A percentile compares a stretch with the other conserved stretches of the same genome.
phyloP scores from a whole-genome alignment of 1,284 basidiomycete genomes.

The Trichosporon sp. region DNA sequence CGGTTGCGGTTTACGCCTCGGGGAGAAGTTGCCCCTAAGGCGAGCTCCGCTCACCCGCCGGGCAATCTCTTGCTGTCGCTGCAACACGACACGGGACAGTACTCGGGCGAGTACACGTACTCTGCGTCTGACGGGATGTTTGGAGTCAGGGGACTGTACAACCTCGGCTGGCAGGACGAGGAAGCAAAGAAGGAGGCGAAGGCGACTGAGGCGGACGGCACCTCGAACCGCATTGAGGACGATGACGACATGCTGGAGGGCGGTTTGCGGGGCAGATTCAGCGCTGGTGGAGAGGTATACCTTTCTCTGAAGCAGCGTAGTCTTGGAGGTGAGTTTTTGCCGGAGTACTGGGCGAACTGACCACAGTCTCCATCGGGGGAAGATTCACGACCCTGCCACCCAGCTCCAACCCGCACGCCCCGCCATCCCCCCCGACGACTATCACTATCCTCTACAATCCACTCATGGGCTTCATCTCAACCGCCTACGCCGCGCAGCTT shows the following conservation, averaged over 20 bases:
- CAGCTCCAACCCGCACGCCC: constrained; percentile 56
- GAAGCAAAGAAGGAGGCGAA: constrained; percentile 49
- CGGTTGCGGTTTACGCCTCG: constrained; percentile 62
- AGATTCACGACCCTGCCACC: constrained; percentile 68
- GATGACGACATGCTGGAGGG: constrained; percentile 85
- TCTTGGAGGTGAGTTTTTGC: constrained; percentile 72
- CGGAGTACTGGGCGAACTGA: neutral
- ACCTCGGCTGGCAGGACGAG: constrained; percentile 69
- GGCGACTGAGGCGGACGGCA: constrained; percentile 36
- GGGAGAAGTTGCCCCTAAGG: constrained; percentile 29
- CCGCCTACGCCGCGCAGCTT: constrained; percentile 86
- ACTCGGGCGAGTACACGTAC: constrained; percentile 93
- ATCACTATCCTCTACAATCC: constrained; percentile 94
- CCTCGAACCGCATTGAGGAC: constrained; percentile 69
- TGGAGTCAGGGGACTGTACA: constrained; percentile 86
- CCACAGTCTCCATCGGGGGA: constrained; percentile 83
- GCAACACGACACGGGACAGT: constrained; percentile 88
- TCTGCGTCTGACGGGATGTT: constrained; percentile 92
- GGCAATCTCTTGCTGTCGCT: constrained; percentile 85
- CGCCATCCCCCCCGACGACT: constrained; percentile 77
- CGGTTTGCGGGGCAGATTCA: constrained; percentile 83
- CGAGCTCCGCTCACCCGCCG: constrained; percentile 41
- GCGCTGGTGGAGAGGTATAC: constrained; percentile 91
- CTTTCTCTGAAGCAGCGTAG: constrained; percentile 90
- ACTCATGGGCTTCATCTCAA: constrained; percentile 90